Evolutionary conservation across 2,329 filamentous ascomycete species (phyloP).

Genomic region (Alternaria ethzedia): DNA sequence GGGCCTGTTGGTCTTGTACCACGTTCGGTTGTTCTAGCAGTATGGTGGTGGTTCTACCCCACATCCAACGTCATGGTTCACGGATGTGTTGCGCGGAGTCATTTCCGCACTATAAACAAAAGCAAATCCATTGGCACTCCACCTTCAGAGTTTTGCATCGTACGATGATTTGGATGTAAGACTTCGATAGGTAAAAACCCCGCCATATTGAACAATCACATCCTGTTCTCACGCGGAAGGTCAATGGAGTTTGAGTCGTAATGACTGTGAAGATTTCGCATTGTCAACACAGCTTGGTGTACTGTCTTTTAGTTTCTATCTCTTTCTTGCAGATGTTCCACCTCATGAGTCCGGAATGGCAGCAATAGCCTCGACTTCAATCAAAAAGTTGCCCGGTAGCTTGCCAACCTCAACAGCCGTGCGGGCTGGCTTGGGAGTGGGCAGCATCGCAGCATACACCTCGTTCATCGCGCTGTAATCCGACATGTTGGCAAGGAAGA

Average conservation of each 20-base stretch:
- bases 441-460: constrained; percentile 40
- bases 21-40: not conserved
- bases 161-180: not conserved
- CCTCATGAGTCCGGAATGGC: constrained; percentile 33
- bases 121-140: not conserved
- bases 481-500: constrained; percentile 41
- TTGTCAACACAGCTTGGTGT: too few relatives aligned
- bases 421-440: constrained; percentile 37
- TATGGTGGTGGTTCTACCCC: not conserved
- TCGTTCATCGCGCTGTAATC: constrained; percentile 44
- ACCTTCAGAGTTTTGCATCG: not conserved
- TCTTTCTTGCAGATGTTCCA: too few relatives aligned
- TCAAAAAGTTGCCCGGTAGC: constrained; percentile 37
- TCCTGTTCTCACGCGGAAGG: not conserved
- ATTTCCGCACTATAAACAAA: not conserved
- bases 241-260: not conserved
- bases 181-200: not conserved
- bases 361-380: constrained; percentile 43
- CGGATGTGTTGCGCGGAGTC: not conserved
- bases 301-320: not conserved
- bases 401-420: constrained; percentile 42
- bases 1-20: not conserved
- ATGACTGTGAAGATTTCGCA: not conserved
- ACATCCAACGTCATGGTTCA: not conserved
- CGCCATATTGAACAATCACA: not conserved